Evolutionary conservation across 148 eudicot genomes (phyloP).

Genomic region (Amaranthus palmeri): DNA sequence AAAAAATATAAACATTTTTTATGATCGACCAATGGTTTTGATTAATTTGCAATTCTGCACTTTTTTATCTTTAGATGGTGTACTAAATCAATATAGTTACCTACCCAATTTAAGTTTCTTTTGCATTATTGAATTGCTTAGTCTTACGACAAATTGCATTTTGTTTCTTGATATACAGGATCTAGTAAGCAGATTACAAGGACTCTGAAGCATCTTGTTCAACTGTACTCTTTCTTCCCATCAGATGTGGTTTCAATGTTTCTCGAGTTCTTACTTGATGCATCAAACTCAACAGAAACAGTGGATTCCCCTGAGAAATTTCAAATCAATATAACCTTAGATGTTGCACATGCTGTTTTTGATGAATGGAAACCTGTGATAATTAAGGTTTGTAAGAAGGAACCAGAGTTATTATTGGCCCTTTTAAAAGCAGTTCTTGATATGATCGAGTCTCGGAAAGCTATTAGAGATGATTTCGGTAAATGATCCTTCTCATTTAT

Average conservation of each 20-base stretch:
- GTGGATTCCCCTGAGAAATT: slow-evolving; percentile 29
- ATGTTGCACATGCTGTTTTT: slow-evolving; percentile 37
- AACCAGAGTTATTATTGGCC: slow-evolving; percentile 60
- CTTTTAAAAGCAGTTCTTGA: slow-evolving; percentile 59
- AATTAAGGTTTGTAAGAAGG: slow-evolving; percentile 55
- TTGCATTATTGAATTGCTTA: not conserved
- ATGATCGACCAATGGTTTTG: not conserved
- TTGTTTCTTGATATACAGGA: slow-evolving; percentile 42
- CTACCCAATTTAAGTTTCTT: not conserved
- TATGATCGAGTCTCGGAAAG: slow-evolving; percentile 50
- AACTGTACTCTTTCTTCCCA: slow-evolving; percentile 66
- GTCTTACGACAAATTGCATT: not conserved
- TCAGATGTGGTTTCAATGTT: slow-evolving; percentile 55
- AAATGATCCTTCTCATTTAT: slow-evolving; percentile 15
- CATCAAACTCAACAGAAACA: slow-evolving; percentile 37
- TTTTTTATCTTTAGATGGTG: not conserved
- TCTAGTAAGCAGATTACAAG: slow-evolving; percentile 50
- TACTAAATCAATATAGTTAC: not conserved
- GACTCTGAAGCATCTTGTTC: slow-evolving; percentile 43
- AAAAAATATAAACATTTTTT: too few relatives aligned
- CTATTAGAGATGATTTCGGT: slow-evolving; percentile 47
- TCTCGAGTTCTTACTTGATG: slow-evolving; percentile 56
- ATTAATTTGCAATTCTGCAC: not conserved
- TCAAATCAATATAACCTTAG: slow-evolving; percentile 27
- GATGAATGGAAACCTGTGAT: slow-evolving; percentile 80